Percentiles rank a stretch among this genome's conserved stretches.
phyloP scores from a whole-genome alignment of 805 yeast genomes.

The Yarrowia sp. region DNA sequence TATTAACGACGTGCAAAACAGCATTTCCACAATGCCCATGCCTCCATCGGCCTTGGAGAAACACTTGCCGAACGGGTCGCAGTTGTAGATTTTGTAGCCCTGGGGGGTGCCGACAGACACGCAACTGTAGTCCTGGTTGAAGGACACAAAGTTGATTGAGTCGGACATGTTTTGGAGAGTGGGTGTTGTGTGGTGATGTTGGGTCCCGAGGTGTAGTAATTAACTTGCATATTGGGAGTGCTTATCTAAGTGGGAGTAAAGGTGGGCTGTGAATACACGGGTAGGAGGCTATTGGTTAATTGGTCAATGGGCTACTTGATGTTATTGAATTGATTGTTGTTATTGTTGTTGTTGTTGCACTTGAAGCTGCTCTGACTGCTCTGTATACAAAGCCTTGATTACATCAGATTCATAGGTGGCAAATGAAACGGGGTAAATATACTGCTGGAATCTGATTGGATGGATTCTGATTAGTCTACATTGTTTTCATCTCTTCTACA shows the following conservation, averaged over 20 bases:
- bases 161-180: constrained; percentile 25
- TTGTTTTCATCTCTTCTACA: not conserved
- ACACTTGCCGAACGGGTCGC: constrained; percentile 82
- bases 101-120: constrained; percentile 67
- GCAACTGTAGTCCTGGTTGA: constrained; percentile 88
- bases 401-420: not conserved
- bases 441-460: no score
- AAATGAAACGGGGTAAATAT: not conserved
- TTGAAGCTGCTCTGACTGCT: no score
- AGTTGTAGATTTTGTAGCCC: constrained; percentile 74
- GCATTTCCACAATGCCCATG: constrained; percentile 72
- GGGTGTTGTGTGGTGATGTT: not conserved
- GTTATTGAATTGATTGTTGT: no score
- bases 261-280: no score
- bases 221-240: constrained; percentile 23
- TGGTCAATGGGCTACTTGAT: no score
- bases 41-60: constrained; percentile 48
- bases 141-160: constrained; percentile 53
- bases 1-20: constrained; percentile 80
- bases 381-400: not conserved
- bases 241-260: not conserved
- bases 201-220: constrained; percentile 9
- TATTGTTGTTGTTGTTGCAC: not conserved
- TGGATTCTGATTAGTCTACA: not conserved
- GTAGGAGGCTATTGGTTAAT: no score